Evolutionary conservation across 2,329 filamentous ascomycete genomes (phyloP).

Genomic region (Xylaria sp.): DNA sequence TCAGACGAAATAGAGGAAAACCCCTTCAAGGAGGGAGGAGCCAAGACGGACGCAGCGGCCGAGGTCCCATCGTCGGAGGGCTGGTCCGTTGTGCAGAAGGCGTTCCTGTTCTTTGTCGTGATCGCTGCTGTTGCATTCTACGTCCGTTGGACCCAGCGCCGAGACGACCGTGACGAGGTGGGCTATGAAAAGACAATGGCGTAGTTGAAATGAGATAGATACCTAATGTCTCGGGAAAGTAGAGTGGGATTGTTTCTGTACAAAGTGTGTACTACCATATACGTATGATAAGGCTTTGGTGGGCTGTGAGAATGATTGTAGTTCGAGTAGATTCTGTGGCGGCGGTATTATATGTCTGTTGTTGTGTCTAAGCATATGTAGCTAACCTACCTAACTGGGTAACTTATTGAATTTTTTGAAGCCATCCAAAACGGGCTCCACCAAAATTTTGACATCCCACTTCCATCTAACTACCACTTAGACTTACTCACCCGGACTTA

Average conservation of each 20-base stretch:
- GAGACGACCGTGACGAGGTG: conserved; percentile 47
- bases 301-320: neutral
- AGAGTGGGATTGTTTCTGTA: conserved; percentile 22
- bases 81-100: conserved; percentile 61
- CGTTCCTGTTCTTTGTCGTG: conserved; percentile 62
- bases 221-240: conserved; percentile 12
- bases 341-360: conserved; percentile 11
- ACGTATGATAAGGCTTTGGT: neutral
- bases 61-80: conserved; percentile 43
- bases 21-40: neutral
- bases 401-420: conserved; percentile 21
- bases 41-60: neutral
- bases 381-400: conserved; percentile 8
- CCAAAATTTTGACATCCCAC: conserved; percentile 36
- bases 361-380: conserved; percentile 17
- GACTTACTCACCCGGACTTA: conserved; percentile 3
- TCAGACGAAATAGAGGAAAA: conserved; percentile 48
- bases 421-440: conserved; percentile 29
- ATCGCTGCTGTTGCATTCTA: conserved; percentile 59
- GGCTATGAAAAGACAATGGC: conserved; percentile 59
- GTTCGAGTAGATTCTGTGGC: neutral
- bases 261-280: conserved; percentile 16
- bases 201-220: conserved; percentile 44
- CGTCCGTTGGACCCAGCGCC: conserved; percentile 56
- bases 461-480: conserved; percentile 5